Percentiles rank a stretch among this genome's conserved stretches.
Conservation (phyloP, 768 basidiomycete species). For the Coprinopsis marcescibilis region DNA sequence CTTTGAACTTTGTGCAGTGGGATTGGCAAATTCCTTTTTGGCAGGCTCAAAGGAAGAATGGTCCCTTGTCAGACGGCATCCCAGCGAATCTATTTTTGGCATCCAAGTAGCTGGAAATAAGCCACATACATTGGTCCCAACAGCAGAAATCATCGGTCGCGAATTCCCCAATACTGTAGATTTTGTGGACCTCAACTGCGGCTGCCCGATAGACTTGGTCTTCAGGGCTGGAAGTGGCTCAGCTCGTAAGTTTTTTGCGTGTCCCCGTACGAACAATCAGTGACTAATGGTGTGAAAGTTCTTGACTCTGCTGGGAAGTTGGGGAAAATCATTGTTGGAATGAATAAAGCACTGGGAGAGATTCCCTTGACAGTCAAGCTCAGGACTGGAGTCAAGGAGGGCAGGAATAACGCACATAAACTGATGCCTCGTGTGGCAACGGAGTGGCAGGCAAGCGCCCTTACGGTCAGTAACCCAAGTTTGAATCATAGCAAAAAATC, state of each 20-base stretch:
- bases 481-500: background rate
- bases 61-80: slow-evolving; percentile 87
- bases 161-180: slow-evolving; percentile 66
- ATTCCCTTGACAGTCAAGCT: slow-evolving; percentile 89
- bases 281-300: slow-evolving; percentile 41
- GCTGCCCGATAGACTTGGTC: slow-evolving; percentile 95
- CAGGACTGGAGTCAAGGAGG: slow-evolving; percentile 91
- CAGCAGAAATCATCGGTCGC: slow-evolving; percentile 74
- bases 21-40: slow-evolving; percentile 86
- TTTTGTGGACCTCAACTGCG: slow-evolving; percentile 94
- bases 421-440: slow-evolving; percentile 73
- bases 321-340: slow-evolving; percentile 82
- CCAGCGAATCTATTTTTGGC: slow-evolving; percentile 82
- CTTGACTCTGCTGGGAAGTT: slow-evolving; percentile 79
- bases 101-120: slow-evolving; percentile 91
- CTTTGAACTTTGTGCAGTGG: no score
- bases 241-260: slow-evolving; percentile 53
- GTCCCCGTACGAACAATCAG: background rate
- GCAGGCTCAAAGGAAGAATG: slow-evolving; percentile 89
- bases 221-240: slow-evolving; percentile 89
- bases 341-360: slow-evolving; percentile 86
- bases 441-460: slow-evolving; percentile 42
- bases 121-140: slow-evolving; percentile 67
- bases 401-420: slow-evolving; percentile 82
- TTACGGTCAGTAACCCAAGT: slow-evolving; percentile 32